Percentiles rank a stretch among this genome's conserved stretches.
phyloP scores from a whole-genome alignment of 306 rosid species.

The Pachyrhizus erosus region DNA sequence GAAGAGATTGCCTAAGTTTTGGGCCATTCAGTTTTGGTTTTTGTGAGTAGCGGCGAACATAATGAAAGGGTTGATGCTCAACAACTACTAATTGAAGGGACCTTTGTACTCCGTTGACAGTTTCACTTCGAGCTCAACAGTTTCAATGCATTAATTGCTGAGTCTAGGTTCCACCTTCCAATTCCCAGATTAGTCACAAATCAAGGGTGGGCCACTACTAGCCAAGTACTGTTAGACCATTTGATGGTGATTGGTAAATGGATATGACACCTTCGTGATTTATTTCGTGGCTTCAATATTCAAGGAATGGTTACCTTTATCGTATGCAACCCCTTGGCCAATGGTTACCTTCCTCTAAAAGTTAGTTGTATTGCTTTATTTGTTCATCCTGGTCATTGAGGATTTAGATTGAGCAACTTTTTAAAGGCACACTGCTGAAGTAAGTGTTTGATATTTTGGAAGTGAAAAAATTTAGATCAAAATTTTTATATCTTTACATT shows the following conservation, averaged over 20 bases:
- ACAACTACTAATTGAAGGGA: neutral
- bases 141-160: neutral
- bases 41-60: neutral
- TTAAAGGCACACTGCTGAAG: neutral
- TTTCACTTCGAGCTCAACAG: neutral
- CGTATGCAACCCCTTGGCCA: neutral
- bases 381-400: neutral
- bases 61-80: neutral
- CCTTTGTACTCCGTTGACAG: neutral
- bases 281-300: neutral
- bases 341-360: constrained; percentile 6
- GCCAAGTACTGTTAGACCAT: neutral
- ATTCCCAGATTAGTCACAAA: neutral
- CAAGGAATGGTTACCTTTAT: constrained; percentile 8
- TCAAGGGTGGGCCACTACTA: neutral
- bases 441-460: neutral
- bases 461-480: neutral
- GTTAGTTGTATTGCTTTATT: neutral
- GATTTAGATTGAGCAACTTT: neutral
- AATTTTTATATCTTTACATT: neutral
- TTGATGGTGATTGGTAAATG: neutral
- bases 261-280: neutral
- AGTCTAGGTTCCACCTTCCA: neutral
- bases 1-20: neutral
- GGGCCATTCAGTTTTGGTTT: constrained; percentile 19